Evolutionary conservation across 306 rosid genomes (phyloP).

Genomic region (Psophocarpus tetragonolobus): DNA sequence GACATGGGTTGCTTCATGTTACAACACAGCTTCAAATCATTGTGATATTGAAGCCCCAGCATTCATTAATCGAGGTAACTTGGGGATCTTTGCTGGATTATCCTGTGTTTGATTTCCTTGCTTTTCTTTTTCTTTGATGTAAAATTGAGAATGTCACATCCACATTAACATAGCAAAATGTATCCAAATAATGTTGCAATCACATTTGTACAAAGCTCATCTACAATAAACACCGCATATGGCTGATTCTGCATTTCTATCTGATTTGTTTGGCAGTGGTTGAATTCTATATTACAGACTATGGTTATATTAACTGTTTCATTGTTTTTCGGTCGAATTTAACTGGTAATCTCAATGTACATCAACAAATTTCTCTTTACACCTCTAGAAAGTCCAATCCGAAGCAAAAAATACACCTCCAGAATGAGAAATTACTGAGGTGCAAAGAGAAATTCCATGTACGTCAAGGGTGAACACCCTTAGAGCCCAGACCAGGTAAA

Average conservation of each 20-base stretch:
- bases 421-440: no score
- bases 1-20: neutral
- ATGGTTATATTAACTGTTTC: neutral
- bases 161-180: neutral
- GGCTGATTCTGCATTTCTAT: neutral
- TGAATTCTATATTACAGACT: neutral
- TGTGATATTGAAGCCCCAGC: constrained; percentile 12
- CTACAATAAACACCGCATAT: neutral
- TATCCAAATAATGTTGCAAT: neutral
- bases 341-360: neutral
- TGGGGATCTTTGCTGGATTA: constrained; percentile 28
- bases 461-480: neutral
- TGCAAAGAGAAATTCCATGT: neutral
- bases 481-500: neutral
- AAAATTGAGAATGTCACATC: neutral
- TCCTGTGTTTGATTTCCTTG: neutral
- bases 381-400: no score
- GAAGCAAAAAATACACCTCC: no score
- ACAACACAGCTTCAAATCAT: neutral
- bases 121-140: neutral
- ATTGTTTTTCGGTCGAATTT: neutral
- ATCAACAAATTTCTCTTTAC: no score
- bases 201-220: neutral
- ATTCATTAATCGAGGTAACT: constrained; percentile 5
- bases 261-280: neutral